Evolutionary conservation across 768 basidiomycete species (phyloP).

Genomic region (Hemileccinum impolitum): DNA sequence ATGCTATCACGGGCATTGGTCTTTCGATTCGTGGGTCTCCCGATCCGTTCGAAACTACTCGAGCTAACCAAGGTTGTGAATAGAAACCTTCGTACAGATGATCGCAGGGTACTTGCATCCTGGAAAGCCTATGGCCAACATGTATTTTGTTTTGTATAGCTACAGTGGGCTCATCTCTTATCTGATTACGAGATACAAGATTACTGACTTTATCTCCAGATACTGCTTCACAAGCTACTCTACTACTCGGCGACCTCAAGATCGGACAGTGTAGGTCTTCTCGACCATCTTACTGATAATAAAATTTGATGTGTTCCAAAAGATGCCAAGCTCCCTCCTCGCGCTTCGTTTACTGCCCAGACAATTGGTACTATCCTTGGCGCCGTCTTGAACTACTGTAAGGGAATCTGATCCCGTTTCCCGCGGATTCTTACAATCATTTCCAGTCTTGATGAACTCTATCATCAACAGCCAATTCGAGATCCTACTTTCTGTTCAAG

Average conservation of each 20-base stretch:
- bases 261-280: neutral
- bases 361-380: constrained; percentile 37
- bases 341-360: constrained; percentile 52
- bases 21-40: neutral
- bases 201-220: constrained; percentile 15
- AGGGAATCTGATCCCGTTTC: neutral
- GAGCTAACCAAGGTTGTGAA: too few relatives aligned
- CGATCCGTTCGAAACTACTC: neutral
- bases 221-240: neutral
- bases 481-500: constrained; percentile 51
- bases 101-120: constrained; percentile 34
- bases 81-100: constrained; percentile 33
- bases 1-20: constrained; percentile 43
- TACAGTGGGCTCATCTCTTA: constrained; percentile 37
- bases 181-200: constrained; percentile 36
- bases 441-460: constrained; percentile 40
- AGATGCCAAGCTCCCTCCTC: constrained; percentile 54
- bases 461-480: constrained; percentile 37
- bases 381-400: constrained; percentile 43
- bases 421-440: constrained; percentile 7
- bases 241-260: neutral
- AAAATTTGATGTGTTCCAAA: neutral
- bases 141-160: constrained; percentile 42
- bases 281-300: neutral
- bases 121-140: constrained; percentile 41